A percentile compares a stretch with the other conserved stretches of the same genome.
Evolutionary conservation across 139 green algal genomes (phyloP).

Genomic region (Eudorina sp.): DNA sequence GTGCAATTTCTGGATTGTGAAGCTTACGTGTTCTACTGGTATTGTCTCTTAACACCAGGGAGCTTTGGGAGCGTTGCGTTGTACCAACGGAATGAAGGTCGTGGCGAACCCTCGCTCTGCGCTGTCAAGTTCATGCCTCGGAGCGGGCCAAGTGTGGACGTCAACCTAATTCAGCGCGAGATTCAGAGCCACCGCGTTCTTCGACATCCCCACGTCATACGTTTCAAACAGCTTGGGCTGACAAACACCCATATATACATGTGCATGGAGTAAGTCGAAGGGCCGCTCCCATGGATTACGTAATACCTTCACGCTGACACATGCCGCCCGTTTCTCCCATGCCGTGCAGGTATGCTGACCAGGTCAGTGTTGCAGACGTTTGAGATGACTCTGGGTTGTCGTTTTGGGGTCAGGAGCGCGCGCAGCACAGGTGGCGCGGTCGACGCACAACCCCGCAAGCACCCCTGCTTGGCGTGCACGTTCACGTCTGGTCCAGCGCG

Average conservation of each 20-base stretch:
- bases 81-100: slow-evolving; percentile 14
- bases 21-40: too few species aligned
- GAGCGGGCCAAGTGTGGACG: slow-evolving; percentile 29
- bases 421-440: too few species aligned
- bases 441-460: too few species aligned
- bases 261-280: slow-evolving; percentile 38
- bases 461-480: too few species aligned
- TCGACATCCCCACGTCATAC: slow-evolving; percentile 90
- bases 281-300: background rate
- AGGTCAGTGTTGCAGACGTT: background rate
- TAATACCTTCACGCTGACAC: background rate
- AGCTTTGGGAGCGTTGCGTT: slow-evolving; percentile 43
- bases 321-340: background rate
- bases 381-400: too few species aligned
- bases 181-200: slow-evolving; percentile 39
- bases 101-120: background rate
- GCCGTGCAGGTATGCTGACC: slow-evolving; percentile 45
- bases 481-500: too few species aligned
- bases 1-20: too few species aligned
- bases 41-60: background rate
- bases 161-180: slow-evolving; percentile 30
- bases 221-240: slow-evolving; percentile 89
- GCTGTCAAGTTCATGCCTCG: slow-evolving; percentile 43
- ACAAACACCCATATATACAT: slow-evolving; percentile 49
- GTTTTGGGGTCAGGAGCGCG: too few species aligned